Base-by-base conservation (phyloP, 176 grass and related monocot genomes). In the Aegilops longissima region DNA sequence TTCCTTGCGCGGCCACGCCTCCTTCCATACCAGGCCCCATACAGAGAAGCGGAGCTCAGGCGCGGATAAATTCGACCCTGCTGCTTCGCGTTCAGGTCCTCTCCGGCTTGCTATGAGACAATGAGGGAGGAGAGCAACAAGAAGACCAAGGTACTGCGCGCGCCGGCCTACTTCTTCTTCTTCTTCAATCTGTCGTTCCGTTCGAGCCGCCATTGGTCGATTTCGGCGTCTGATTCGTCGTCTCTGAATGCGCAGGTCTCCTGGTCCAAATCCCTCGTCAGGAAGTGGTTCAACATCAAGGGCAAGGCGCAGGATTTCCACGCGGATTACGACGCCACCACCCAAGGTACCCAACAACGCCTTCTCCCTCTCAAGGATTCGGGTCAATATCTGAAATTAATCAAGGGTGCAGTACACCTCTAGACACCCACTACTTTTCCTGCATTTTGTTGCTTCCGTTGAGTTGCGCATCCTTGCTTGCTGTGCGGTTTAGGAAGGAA, bases 211-310 rank as follows among this genome's bases (percentile, higher is more conserved):
- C 74, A 49, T 39, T 80, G 34, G 80, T 76, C 39, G 77, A 71
- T 38, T 84, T 86, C 2, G 39, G 47, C 76, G 69, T 68, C 77
- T 82, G 17, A 56, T 86, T 61, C 78, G 74, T 61, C 78, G 78
- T 76, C 73, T 51, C 73, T 66, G 72, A 8, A 38, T 8, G 8
- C 42, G 85, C 85, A 99, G 94, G 87, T 96, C 29, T 99, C 97
- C 10, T 96, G 97, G 97, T 99, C 97, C 34, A 99, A 90, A 87
- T 94, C 94, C 18, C 83, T 98, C 44, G 94, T 96, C 35, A 89
- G 90, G 88, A 99, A 99, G 88, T 96, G 92, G 97, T 89, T 99
- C 89, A 96, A 99, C 79, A 89, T 99, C 85, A 96, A 90, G 87
- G 87, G 42, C 25, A 96, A 97, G 82, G 80, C 90, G n/a, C 86